These are phyloP conservation scores for Leishmania mexicana DNA, from an alignment of 208 protist species.

Conservation along the genomic window DNA sequence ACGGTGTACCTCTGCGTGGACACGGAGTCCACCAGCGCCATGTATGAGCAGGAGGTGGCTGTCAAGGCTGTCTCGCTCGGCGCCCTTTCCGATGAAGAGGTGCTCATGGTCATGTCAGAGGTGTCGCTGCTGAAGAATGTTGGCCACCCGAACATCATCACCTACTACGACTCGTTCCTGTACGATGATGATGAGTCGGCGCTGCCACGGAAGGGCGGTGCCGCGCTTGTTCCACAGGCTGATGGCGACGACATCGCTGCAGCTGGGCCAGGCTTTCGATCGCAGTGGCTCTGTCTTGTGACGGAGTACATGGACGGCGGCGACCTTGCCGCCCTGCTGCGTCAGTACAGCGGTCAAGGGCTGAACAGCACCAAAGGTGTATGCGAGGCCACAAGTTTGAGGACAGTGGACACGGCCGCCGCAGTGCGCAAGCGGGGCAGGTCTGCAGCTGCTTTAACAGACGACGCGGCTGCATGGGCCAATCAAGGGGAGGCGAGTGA, in stretches of 20 bases:
- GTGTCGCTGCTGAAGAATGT: conserved; percentile 74
- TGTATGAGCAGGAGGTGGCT: conserved; percentile 44
- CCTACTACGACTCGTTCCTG: conserved; percentile 86
- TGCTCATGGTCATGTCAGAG: conserved; percentile 79
- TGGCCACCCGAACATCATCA: conserved; percentile 80
- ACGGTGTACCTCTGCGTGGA: conserved; percentile 79
- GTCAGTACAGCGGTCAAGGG: conserved; percentile 9
- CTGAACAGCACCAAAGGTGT: background rate
- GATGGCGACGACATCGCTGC: background rate
- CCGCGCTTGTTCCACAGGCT: background rate
- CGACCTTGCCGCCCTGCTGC: conserved; percentile 57
- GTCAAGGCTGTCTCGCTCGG: conserved; percentile 73
- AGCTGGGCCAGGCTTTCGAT: background rate
- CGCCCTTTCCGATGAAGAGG: conserved; percentile 61
- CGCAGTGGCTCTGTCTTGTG: conserved; percentile 76
- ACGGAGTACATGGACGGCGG: conserved; percentile 88
- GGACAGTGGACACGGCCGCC: background rate
- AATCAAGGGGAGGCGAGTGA: background rate
- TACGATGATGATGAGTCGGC: conserved; percentile 33
- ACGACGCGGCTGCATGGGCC: background rate
- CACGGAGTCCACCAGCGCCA: conserved; percentile 23
- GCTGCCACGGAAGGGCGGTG: background rate
- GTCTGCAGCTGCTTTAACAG: background rate
- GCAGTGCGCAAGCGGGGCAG: background rate
- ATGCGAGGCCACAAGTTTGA: background rate